A percentile compares a stretch with the other conserved stretches of the same genome.
Conservation (phyloP, 768 basidiomycete species). For the Agaricus blazei region DNA sequence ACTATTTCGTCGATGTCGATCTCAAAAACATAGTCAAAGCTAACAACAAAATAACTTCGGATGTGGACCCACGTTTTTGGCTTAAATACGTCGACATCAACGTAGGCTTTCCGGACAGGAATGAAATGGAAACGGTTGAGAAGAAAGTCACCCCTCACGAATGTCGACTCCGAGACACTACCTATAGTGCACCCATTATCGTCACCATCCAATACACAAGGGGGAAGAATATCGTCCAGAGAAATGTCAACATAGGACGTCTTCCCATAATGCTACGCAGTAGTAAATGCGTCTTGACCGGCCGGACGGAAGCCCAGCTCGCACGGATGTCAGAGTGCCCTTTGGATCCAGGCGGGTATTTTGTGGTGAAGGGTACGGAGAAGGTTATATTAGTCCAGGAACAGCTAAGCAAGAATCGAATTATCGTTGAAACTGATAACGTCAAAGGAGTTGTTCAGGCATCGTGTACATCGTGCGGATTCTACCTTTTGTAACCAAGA, state of each 20-base stretch:
- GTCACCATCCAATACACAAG: slow-evolving; percentile 95
- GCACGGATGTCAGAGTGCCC: slow-evolving; percentile 98
- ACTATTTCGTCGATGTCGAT: slow-evolving; percentile 96
- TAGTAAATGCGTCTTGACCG: slow-evolving; percentile 89
- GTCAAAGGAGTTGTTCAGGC: slow-evolving; percentile 90
- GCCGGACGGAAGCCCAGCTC: slow-evolving; percentile 69
- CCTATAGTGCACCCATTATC: slow-evolving; percentile 88
- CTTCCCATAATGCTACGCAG: slow-evolving; percentile 96
- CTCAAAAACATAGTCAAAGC: slow-evolving; percentile 95
- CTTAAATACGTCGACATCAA: slow-evolving; percentile 95
- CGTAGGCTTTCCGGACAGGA: slow-evolving; percentile 87
- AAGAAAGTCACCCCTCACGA: slow-evolving; percentile 92
- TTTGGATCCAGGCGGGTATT: slow-evolving; percentile 98
- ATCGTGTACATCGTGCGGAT: slow-evolving; percentile 88
- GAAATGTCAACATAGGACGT: slow-evolving; percentile 85
- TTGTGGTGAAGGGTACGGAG: slow-evolving; percentile 98
- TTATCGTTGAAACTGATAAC: slow-evolving; percentile 93
- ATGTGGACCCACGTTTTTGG: slow-evolving; percentile 95
- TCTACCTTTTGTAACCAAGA: neutral
- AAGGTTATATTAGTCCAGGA: slow-evolving; percentile 99
- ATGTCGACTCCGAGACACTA: slow-evolving; percentile 92
- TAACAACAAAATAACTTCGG: slow-evolving; percentile 91
- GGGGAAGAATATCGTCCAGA: slow-evolving; percentile 82
- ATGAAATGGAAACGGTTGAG: slow-evolving; percentile 75
- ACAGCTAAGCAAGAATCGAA: slow-evolving; percentile 97